Percentiles rank a stretch among this genome's conserved stretches.
These are phyloP conservation scores for Hemisphaericaspora nanyangensis DNA, from an alignment of 805 yeast species.

Conservation along the genomic window DNA sequence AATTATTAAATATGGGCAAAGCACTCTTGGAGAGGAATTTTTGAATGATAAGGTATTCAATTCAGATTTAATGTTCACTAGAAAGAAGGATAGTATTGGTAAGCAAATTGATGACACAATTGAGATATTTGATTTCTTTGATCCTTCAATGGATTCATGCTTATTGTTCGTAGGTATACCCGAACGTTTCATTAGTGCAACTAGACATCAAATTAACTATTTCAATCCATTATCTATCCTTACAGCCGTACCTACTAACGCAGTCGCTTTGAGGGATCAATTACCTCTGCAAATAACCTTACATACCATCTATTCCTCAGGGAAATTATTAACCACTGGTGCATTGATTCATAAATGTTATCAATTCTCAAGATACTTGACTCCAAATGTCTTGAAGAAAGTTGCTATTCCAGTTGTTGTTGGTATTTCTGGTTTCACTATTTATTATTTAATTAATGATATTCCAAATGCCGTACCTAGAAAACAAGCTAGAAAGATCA, in stretches of 20 bases:
- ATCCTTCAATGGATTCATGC: slow-evolving; percentile 65
- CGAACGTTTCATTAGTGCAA: slow-evolving; percentile 20
- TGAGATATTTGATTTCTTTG: slow-evolving; percentile 71
- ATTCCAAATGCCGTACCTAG: slow-evolving; percentile 87
- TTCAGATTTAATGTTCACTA: slow-evolving; percentile 78
- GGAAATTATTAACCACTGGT: slow-evolving; percentile 39
- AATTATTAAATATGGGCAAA: slow-evolving; percentile 60
- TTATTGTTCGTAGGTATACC: slow-evolving; percentile 43
- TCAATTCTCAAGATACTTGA: slow-evolving; percentile 32
- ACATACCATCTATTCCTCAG: slow-evolving; percentile 37
- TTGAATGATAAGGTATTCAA: slow-evolving; percentile 61
- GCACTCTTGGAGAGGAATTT: slow-evolving; percentile 59
- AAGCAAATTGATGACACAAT: slow-evolving; percentile 58
- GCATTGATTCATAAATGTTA: slow-evolving; percentile 37
- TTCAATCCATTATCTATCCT: slow-evolving; percentile 31
- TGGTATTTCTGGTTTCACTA: slow-evolving; percentile 48
- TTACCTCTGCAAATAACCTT: slow-evolving; percentile 37
- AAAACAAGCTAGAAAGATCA: slow-evolving; percentile 72
- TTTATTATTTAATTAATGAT: slow-evolving; percentile 67
- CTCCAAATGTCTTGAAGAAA: slow-evolving; percentile 37
- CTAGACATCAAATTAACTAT: slow-evolving; percentile 25
- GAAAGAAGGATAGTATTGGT: slow-evolving; percentile 58
- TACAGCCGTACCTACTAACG: slow-evolving; percentile 26
- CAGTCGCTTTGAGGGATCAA: slow-evolving; percentile 26
- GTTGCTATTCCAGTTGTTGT: slow-evolving; percentile 53